phyloP scores from a whole-genome alignment of 1,284 basidiomycete species.

The Ustilago trichophora region DNA sequence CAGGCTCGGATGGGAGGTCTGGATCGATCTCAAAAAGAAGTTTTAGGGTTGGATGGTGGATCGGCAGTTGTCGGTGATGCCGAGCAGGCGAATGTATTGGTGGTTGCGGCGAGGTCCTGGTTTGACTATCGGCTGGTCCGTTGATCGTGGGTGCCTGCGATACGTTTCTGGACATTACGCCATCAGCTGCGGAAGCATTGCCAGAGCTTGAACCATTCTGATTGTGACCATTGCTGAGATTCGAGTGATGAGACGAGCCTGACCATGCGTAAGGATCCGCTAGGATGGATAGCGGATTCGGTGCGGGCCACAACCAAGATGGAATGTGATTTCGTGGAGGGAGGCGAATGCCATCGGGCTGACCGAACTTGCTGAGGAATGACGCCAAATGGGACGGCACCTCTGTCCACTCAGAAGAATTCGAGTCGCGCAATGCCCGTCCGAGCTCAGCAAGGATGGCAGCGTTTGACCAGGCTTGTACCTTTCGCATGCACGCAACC shows the following conservation, averaged over 20 bases:
- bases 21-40: constrained; percentile 54
- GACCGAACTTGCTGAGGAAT: constrained; percentile 59
- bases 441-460: constrained; percentile 55
- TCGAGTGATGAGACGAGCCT: constrained; percentile 4
- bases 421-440: constrained; percentile 49
- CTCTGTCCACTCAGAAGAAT: constrained; percentile 44
- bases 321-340: constrained; percentile 53
- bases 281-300: constrained; percentile 28
- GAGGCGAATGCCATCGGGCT: constrained; percentile 56
- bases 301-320: constrained; percentile 54
- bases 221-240: constrained; percentile 1
- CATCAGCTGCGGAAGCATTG: background rate
- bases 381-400: constrained; percentile 52
- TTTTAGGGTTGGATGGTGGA: constrained; percentile 59
- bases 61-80: constrained; percentile 36
- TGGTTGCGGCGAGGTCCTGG: constrained; percentile 3
- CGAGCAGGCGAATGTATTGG: constrained; percentile 5
- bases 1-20: constrained; percentile 31
- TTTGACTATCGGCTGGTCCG: constrained; percentile 4
- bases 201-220: constrained; percentile 4
- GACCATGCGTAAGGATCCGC: constrained; percentile 41
- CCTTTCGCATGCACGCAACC: constrained; percentile 59
- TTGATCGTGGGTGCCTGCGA: constrained; percentile 2
- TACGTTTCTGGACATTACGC: background rate
- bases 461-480: constrained; percentile 57